Conservation (phyloP, 1,284 basidiomycete genomes). For the Ceratobasidium sp. region DNA sequence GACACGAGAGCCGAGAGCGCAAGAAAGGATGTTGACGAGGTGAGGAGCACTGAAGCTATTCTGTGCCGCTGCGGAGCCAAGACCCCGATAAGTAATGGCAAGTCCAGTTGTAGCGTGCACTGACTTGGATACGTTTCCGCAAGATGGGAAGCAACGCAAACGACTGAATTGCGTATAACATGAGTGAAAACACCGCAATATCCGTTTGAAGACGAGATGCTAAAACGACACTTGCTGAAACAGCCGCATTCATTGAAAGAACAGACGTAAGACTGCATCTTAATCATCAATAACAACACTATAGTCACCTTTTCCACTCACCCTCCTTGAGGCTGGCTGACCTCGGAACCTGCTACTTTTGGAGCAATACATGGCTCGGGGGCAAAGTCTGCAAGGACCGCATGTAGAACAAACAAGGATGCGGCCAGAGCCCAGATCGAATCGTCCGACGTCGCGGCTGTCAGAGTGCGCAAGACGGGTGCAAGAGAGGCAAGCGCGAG, state of each 20-base stretch:
- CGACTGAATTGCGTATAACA: conserved; percentile 85
- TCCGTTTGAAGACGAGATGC: conserved; percentile 90
- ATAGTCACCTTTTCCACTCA: conserved; percentile 55
- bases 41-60: conserved; percentile 62
- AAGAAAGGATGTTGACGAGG: conserved; percentile 65
- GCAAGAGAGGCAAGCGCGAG: conserved; percentile 89
- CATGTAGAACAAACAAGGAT: conserved; percentile 71
- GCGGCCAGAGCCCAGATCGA: conserved; percentile 95
- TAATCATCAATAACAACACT: conserved; percentile 49
- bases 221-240: conserved; percentile 93
- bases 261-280: conserved; percentile 82
- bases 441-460: conserved; percentile 94
- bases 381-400: conserved; percentile 75
- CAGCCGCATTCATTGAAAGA: conserved; percentile 93
- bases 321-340: conserved; percentile 57
- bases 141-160: conserved; percentile 90
- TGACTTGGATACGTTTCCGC: conserved; percentile 81
- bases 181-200: conserved; percentile 88
- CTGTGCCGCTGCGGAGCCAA: conserved; percentile 57
- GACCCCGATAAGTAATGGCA: conserved; percentile 49
- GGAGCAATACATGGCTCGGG: conserved; percentile 52
- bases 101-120: conserved; percentile 49
- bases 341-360: conserved; percentile 44
- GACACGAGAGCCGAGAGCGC: conserved; percentile 67
- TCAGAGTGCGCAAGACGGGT: conserved; percentile 91